Evolutionary conservation across 1,284 basidiomycete genomes (phyloP).

Genomic region (Stygiomarasmius scandens): DNA sequence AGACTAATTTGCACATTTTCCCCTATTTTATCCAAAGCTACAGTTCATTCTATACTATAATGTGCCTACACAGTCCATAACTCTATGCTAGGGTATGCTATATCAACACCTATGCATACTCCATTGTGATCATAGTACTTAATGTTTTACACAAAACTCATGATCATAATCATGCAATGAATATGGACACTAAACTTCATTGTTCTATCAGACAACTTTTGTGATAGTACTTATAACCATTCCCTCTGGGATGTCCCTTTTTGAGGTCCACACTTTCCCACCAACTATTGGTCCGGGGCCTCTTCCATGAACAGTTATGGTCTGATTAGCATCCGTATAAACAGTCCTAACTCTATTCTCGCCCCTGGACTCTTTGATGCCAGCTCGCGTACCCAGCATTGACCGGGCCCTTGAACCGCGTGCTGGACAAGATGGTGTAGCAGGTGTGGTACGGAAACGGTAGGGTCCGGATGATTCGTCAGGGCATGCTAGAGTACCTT

Average conservation of each 20-base stretch:
- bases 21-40: no score
- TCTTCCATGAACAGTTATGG: not conserved
- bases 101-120: no score
- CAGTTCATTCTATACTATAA: no score
- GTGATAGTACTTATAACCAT: not conserved
- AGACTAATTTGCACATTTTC: no score
- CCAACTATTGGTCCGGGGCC: not conserved
- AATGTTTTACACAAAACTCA: no score
- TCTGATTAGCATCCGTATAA: not conserved
- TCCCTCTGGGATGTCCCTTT: not conserved
- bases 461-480: not conserved
- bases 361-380: not conserved
- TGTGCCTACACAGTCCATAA: no score
- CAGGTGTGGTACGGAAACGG: not conserved
- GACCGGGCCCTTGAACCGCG: not conserved
- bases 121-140: no score
- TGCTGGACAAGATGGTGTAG: not conserved
- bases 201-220: not conserved
- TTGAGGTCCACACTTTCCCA: not conserved
- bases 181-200: no score
- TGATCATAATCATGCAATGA: no score
- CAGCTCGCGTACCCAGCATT: not conserved
- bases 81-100: no score
- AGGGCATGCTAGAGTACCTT: not conserved
- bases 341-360: not conserved